A percentile compares a stretch with the other conserved stretches of the same genome.
Evolutionary conservation across 1,139 yeast genomes (phyloP).

Genomic region (Hansenula anomala): DNA sequence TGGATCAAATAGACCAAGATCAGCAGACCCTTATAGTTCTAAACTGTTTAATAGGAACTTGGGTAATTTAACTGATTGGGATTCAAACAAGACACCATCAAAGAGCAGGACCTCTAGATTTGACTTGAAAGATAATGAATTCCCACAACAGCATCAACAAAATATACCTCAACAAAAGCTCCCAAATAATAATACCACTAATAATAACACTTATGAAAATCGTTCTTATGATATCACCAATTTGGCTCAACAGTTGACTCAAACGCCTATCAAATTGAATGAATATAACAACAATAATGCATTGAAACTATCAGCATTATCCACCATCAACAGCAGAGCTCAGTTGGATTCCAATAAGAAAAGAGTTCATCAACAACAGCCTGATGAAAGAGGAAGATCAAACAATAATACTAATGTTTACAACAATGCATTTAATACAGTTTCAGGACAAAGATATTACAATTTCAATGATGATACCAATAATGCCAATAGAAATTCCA

Average conservation of each 20-base stretch:
- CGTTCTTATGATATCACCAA: slow-evolving; percentile 32
- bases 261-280: slow-evolving; percentile 21
- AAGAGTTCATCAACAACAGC: slow-evolving; percentile 9
- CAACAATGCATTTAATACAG: not conserved
- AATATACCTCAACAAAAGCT: slow-evolving; percentile 23
- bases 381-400: slow-evolving; percentile 10
- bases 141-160: not conserved
- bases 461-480: slow-evolving; percentile 12
- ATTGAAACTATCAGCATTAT: slow-evolving; percentile 55
- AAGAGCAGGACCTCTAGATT: slow-evolving; percentile 17
- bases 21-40: slow-evolving; percentile 32
- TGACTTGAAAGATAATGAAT: slow-evolving; percentile 7
- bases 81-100: slow-evolving; percentile 13
- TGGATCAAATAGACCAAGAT: slow-evolving; percentile 30
- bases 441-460: slow-evolving; percentile 7
- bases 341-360: slow-evolving; percentile 53
- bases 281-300: slow-evolving; percentile 41
- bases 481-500: slow-evolving; percentile 7
- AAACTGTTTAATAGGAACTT: slow-evolving; percentile 7
- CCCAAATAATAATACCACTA: slow-evolving; percentile 16
- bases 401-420: not conserved
- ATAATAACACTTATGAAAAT: no score
- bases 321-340: slow-evolving; percentile 57
- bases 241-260: slow-evolving; percentile 22
- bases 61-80: slow-evolving; percentile 3